phyloP scores from a whole-genome alignment of 2,329 filamentous ascomycete species.

The Pseudofabraea citricarpa region DNA sequence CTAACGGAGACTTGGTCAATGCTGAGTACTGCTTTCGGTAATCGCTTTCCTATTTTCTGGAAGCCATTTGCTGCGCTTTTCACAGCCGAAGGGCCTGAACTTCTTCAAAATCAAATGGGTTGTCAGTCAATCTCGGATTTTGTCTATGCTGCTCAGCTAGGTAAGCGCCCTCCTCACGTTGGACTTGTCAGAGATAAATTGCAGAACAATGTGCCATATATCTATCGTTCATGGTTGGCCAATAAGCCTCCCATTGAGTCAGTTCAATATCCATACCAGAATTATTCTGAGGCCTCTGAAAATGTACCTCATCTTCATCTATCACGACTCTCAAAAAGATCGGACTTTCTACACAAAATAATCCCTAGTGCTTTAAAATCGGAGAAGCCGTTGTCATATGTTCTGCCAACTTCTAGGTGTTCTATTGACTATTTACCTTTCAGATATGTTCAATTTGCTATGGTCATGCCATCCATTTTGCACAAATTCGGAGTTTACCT shows the following conservation, averaged over 20 bases:
- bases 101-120: slow-evolving; percentile 1
- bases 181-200: slow-evolving; percentile 18
- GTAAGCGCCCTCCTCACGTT: not conserved
- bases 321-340: slow-evolving; percentile 45
- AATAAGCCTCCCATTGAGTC: slow-evolving; percentile 38
- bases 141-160: not conserved
- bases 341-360: slow-evolving; percentile 51
- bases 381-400: slow-evolving; percentile 36
- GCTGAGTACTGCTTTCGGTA: slow-evolving; percentile 17
- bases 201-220: slow-evolving; percentile 19
- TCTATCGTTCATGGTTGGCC: slow-evolving; percentile 36
- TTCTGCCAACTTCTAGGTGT: slow-evolving; percentile 44
- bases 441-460: slow-evolving; percentile 37
- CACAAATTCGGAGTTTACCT: slow-evolving; percentile 63
- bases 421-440: slow-evolving; percentile 43
- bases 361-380: slow-evolving; percentile 1
- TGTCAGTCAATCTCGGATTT: not conserved
- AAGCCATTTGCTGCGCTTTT: slow-evolving; percentile 17
- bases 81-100: not conserved
- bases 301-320: slow-evolving; percentile 47
- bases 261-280: slow-evolving; percentile 33
- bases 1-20: slow-evolving; percentile 16
- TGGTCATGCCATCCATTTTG: slow-evolving; percentile 69
- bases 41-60: slow-evolving; percentile 14
- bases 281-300: slow-evolving; percentile 34